phyloP scores from a whole-genome alignment of 2,329 filamentous ascomycete species.

The Coniochaeta sp. region DNA sequence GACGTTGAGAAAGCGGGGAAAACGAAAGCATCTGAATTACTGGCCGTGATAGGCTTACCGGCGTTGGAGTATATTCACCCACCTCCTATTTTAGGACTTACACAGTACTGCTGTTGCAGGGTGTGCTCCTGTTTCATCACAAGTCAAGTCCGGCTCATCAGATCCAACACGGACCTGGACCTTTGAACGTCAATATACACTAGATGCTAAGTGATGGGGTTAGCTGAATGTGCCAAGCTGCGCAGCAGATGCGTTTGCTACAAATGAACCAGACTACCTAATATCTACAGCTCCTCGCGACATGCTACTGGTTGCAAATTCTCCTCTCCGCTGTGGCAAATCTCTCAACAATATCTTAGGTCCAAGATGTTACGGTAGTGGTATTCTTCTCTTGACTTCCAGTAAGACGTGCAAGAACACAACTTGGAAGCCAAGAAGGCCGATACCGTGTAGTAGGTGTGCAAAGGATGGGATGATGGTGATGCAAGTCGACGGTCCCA shows the following conservation, averaged over 20 bases:
- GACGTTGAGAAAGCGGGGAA: neutral
- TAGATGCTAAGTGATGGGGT: neutral
- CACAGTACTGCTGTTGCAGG: too few relatives aligned
- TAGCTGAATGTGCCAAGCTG: too few relatives aligned
- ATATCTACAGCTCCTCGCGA: neutral
- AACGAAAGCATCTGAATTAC: neutral
- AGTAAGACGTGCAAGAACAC: neutral
- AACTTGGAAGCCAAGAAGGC: neutral
- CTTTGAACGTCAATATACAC: neutral
- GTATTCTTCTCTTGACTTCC: neutral
- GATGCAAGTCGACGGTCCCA: neutral
- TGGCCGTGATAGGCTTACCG: neutral
- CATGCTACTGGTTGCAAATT: neutral
- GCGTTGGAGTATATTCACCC: neutral
- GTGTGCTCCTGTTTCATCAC: too few relatives aligned
- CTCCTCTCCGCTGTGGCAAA: neutral
- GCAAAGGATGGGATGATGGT: neutral
- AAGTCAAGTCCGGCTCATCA: neutral
- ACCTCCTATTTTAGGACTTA: neutral
- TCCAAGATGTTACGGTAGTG: neutral
- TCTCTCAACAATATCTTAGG: neutral
- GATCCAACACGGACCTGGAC: too few relatives aligned
- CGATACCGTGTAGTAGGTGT: neutral
- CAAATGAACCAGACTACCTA: neutral
- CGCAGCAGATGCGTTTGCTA: neutral